Evolutionary conservation across 139 green algal species (phyloP).

Genomic region (Chlorella vulgaris): DNA sequence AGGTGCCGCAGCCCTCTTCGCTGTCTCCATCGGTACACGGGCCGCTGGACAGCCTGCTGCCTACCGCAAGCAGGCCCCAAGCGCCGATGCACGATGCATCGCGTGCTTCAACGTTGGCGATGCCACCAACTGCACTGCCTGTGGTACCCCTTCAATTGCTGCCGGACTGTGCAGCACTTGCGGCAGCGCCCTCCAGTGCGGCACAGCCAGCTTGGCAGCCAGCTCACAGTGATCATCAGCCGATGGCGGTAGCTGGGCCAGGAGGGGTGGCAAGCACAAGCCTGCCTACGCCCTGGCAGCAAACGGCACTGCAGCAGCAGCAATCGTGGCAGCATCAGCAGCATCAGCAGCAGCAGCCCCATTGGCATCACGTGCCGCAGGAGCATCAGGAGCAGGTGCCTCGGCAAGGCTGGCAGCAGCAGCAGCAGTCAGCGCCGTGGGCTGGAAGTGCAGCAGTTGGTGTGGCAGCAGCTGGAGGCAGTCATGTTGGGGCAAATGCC

Average conservation of each 20-base stretch:
- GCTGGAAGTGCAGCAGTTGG: not conserved
- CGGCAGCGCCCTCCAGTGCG: no score
- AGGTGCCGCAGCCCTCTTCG: no score
- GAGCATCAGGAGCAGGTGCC: not conserved
- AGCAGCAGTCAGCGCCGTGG: not conserved
- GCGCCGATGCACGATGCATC: not conserved
- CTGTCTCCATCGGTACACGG: not conserved
- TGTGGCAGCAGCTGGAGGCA: not conserved
- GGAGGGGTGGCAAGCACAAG: not conserved
- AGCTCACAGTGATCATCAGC: no score
- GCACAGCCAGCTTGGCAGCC: no score
- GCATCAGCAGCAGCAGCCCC: not conserved
- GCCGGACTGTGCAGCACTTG: no score
- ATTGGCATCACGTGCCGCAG: not conserved
- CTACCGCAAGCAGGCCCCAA: no score
- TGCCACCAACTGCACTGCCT: no score
- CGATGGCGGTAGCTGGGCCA: no score
- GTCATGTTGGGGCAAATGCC: not conserved
- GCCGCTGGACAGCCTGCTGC: not conserved
- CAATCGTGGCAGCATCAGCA: not conserved
- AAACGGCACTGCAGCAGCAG: not conserved
- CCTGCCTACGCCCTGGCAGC: not conserved
- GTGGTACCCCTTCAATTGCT: no score
- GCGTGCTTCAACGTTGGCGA: not conserved
- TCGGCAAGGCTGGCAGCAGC: not conserved